Evolutionary conservation across 345 rosid genomes (phyloP), one percentile per base, ranked within the genome.

Genomic region (Salix exigua): DNA sequence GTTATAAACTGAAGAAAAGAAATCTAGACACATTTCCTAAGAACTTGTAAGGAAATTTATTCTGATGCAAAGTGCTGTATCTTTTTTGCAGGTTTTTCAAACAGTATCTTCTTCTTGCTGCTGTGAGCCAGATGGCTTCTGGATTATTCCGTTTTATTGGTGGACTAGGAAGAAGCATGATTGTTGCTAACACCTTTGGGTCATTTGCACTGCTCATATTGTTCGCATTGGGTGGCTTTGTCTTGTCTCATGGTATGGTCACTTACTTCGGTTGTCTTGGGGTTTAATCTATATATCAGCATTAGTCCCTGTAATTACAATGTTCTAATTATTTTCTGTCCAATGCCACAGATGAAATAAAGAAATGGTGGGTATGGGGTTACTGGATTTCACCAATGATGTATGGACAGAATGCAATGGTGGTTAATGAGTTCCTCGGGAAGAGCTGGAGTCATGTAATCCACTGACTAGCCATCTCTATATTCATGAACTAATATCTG

Each of bases 331-430:
- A 7, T 74, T 75, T 40, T 5, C 14, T 55, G 31, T 35, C 60
- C 33, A 26, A 66, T 75, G 51, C 26, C 17, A 40, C 70, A 94
- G 98, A 92, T 2, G 74, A 89, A 66, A 81, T 94, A 4, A 92
- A 94, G 79, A 89, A 86, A 74, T 92, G 97, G 98, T 91, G 97
- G 98, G 86, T 86, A 31, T 92, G 98, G 97, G 96, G 89, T 44
- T 92, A 88, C 74, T 94, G 97, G 97, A 66, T 74, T 70, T 92
- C 97, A 8, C 94, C 98, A 21, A 26, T 94, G 48, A 92, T 89
- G 97, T 94, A 94, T 55, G 94, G 87, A 66, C 97, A 94, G 64
- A 88, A 85, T 31, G 97, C 97, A 1, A 58, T 92, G 2, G 71
- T 82, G 19, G 88, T 83, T 33, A 94, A 94, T 46, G 96, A 92